phyloP scores from a whole-genome alignment of 371 early-diverging fungal species.

The Mortierella sp. region DNA sequence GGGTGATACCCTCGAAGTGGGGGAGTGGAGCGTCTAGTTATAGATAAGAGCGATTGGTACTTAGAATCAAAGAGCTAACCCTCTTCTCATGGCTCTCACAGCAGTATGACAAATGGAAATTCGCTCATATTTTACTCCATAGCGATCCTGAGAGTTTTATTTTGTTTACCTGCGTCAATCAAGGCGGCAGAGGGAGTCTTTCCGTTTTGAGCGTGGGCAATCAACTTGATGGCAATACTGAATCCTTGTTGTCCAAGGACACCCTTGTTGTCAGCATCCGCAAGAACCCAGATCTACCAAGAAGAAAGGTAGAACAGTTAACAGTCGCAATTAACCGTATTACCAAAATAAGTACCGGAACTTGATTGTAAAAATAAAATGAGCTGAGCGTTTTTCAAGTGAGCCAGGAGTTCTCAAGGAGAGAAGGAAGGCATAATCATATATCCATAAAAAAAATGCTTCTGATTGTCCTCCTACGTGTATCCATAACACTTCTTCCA shows the following conservation, averaged over 20 bases:
- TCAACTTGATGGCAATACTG: slow-evolving; percentile 85
- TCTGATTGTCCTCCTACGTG: not conserved
- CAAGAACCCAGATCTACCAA: slow-evolving; percentile 84
- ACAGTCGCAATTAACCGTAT: slow-evolving; percentile 6
- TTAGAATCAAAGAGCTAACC: not conserved
- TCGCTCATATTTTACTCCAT: not conserved
- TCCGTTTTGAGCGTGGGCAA: slow-evolving; percentile 89
- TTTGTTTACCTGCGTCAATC: slow-evolving; percentile 59
- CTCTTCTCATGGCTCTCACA: not conserved
- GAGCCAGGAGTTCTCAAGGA: not conserved
- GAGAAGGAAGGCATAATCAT: not conserved
- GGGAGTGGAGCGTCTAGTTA: slow-evolving; percentile 37
- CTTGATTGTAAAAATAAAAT: not conserved
- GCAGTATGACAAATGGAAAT: not conserved
- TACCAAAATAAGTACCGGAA: not conserved
- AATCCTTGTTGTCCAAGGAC: slow-evolving; percentile 81
- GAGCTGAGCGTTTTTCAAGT: not conserved
- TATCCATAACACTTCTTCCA: not conserved
- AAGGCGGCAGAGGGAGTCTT: slow-evolving; percentile 63
- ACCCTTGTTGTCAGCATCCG: slow-evolving; percentile 85
- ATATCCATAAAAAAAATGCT: not conserved
- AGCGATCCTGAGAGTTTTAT: not conserved
- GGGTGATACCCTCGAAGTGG: slow-evolving; percentile 38
- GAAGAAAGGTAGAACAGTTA: not conserved
- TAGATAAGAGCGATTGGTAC: not conserved